These are phyloP conservation scores for Lenwebbia sp. DNA, from an alignment of 345 rosid species.

Conservation along the genomic window DNA sequence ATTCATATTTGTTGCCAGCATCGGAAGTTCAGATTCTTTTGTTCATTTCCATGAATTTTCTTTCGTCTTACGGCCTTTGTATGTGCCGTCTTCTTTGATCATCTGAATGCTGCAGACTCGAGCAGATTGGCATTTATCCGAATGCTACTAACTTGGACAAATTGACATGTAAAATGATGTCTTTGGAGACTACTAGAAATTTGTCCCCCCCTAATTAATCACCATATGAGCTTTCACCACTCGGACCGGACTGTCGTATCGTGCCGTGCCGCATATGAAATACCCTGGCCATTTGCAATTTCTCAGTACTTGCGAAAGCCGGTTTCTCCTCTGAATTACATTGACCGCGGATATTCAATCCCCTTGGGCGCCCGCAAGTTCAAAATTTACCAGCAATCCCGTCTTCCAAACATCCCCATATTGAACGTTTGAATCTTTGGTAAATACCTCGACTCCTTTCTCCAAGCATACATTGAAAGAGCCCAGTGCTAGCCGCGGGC, in stretches of 20 bases:
- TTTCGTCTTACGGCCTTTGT: not conserved
- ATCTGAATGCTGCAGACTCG: not conserved
- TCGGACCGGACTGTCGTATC: not conserved
- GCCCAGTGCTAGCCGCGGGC: not conserved
- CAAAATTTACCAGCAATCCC: not conserved
- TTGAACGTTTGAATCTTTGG: not conserved
- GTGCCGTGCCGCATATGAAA: not conserved
- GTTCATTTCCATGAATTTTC: not conserved
- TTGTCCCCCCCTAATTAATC: not conserved
- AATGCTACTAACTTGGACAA: not conserved
- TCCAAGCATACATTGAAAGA: not conserved
- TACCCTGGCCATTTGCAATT: not conserved
- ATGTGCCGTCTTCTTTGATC: not conserved
- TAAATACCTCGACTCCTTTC: not conserved
- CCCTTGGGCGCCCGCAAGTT: not conserved
- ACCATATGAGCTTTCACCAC: not conserved
- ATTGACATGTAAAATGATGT: not conserved
- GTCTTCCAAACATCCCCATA: not conserved
- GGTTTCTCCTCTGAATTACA: not conserved
- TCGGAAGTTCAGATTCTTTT: not conserved
- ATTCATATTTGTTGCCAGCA: not conserved
- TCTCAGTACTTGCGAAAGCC: not conserved
- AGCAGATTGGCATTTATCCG: not conserved
- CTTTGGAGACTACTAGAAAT: too few species aligned
- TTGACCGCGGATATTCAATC: not conserved